phyloP scores from a whole-genome alignment of 2,329 filamentous ascomycete species.

The Onygena corvina region DNA sequence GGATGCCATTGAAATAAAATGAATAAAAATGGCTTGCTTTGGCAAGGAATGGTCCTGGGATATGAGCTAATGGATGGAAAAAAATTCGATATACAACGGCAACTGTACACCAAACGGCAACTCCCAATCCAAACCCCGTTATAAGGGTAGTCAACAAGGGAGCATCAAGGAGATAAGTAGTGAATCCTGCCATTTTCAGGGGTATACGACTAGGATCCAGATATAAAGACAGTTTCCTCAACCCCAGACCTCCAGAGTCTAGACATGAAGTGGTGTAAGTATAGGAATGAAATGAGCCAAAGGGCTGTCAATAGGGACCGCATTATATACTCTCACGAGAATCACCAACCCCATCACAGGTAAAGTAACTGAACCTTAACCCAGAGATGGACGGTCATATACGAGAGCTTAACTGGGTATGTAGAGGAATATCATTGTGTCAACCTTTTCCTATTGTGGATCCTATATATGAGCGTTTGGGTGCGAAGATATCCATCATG shows the following conservation, averaged over 20 bases:
- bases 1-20: constrained; percentile 5
- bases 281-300: neutral
- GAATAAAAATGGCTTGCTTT: constrained; percentile 1
- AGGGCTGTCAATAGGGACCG: neutral
- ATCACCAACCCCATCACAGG: neutral
- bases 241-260: neutral
- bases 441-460: too few relatives aligned
- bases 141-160: neutral
- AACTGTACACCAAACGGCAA: neutral
- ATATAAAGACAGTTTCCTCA: neutral
- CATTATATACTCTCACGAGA: constrained; percentile 1
- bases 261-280: neutral
- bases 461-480: too few relatives aligned
- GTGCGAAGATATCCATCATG: too few relatives aligned
- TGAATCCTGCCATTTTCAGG: constrained; percentile 1
- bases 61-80: constrained; percentile 4
- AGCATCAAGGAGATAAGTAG: constrained; percentile 1
- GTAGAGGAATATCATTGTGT: neutral
- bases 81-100: constrained; percentile 1
- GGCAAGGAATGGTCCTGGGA: constrained; percentile 5
- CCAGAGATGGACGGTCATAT: neutral
- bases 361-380: constrained; percentile 1
- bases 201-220: neutral
- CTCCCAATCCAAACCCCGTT: neutral
- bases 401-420: neutral